Evolutionary conservation across 1,284 basidiomycete species (phyloP), one percentile per base, ranked within the genome.

Genomic region (Ustilago bromivora): DNA sequence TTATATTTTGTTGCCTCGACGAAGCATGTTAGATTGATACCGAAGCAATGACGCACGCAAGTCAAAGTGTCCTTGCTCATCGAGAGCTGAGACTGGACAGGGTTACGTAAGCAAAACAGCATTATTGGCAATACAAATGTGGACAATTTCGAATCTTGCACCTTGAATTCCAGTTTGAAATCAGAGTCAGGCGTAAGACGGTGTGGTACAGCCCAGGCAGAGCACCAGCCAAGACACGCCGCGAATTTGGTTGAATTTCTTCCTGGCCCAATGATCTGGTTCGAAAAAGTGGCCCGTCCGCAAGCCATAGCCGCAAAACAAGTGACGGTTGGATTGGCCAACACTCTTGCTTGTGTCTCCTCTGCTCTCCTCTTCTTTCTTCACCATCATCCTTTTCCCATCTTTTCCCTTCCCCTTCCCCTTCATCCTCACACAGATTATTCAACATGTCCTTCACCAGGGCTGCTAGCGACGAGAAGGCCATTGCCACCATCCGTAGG

Each of bases 401-500:
- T 46, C 38, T 52, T 43, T 34, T n/a, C 19, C 19, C 35, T 46
- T 55, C 52, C 35, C 57, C 11, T 57, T 31, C n/a, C 28, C 17
- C 36, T 46, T 11, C 19, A 19, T 43, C 17, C 38, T 12, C 38
- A 57, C 46, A 57, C 40, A 58, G 11, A 17, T 19, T 53, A 71
- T 13, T 15, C 61, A 71, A 31, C 31, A 83, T 83, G 82, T 46
- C 76, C 13, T 83, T 83, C 74, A 75, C 72, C 19, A 75, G 73
- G 52, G 57, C 72, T 62, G 78, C 80, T 53, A 56, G 65, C 68
- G 82, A 83, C 75, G 62, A 78, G 56, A 83, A 82, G 70, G 71
- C 82, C 13, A 80, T 83, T 61, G 76, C 78, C 68, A 75, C 82
- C 66, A 81, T 83, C 59, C 80, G 82, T 82, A 68, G 65, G 81